phyloP scores from a whole-genome alignment of 2,329 filamentous ascomycete species.

The Botrytis fabae region DNA sequence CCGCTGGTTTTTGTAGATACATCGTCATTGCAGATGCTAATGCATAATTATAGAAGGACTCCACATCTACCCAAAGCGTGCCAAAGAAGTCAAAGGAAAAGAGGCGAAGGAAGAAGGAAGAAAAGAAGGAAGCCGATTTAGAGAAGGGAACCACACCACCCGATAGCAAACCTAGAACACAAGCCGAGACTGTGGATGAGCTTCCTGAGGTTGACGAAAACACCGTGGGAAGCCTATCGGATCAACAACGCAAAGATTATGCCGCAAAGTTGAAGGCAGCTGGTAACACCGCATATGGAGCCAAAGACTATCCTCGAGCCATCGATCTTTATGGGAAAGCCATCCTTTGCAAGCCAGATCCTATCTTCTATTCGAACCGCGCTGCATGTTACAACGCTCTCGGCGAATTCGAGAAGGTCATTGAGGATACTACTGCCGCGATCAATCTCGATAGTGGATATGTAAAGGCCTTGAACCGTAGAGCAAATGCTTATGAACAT shows the following conservation, averaged over 20 bases:
- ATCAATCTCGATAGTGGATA: conserved; percentile 93
- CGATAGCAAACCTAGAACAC: conserved; percentile 48
- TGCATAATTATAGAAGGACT: conserved; percentile 32
- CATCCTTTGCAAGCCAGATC: conserved; percentile 94
- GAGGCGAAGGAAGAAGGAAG: conserved; percentile 82
- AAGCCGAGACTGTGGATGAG: conserved; percentile 62
- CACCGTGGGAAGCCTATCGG: conserved; percentile 52
- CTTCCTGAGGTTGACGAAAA: conserved; percentile 66
- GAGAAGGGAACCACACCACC: conserved; percentile 55
- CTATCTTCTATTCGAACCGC: conserved; percentile 98
- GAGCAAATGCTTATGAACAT: conserved; percentile 95
- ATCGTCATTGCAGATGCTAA: conserved; percentile 26
- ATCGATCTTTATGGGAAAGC: conserved; percentile 96
- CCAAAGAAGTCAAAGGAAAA: conserved; percentile 81
- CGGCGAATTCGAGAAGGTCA: conserved; percentile 90
- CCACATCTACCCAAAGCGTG: conserved; percentile 43
- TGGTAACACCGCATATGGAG: conserved; percentile 93
- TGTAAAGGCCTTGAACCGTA: conserved; percentile 94
- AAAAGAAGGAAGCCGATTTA: conserved; percentile 69
- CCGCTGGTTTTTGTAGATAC: conserved; percentile 6
- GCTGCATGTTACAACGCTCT: conserved; percentile 96
- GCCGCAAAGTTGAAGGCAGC: conserved; percentile 90
- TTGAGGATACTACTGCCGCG: conserved; percentile 94
- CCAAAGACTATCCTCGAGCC: conserved; percentile 89
- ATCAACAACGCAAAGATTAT: conserved; percentile 78